phyloP scores from a whole-genome alignment of 805 yeast genomes.

The Zygoascus tannicola region DNA sequence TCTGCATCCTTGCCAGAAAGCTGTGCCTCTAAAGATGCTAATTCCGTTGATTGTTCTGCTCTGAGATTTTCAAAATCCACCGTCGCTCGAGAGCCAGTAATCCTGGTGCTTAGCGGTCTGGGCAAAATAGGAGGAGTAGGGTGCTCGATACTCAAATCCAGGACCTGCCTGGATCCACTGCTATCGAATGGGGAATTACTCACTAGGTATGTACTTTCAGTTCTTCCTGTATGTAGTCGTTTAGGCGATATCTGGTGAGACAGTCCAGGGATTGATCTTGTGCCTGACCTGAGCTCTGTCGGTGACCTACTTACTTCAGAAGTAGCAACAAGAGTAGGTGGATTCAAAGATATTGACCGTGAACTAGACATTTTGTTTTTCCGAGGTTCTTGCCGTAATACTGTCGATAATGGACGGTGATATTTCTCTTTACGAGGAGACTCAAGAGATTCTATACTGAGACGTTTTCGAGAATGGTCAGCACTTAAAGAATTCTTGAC shows the following conservation, averaged over 20 bases:
- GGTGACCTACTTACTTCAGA: too few relatives aligned
- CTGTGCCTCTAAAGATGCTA: constrained; percentile 11
- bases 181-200: too few relatives aligned
- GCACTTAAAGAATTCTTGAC: background rate
- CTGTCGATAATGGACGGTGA: background rate
- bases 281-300: too few relatives aligned
- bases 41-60: constrained; percentile 12
- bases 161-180: background rate
- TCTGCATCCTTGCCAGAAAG: constrained; percentile 18
- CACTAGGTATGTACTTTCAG: background rate
- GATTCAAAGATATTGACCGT: background rate
- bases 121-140: background rate
- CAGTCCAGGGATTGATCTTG: background rate
- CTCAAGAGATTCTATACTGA: background rate
- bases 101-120: too few relatives aligned
- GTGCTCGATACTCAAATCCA: background rate
- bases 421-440: background rate
- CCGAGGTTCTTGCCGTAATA: background rate
- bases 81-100: too few relatives aligned
- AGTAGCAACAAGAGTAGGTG: background rate
- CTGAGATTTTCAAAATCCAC: constrained; percentile 6
- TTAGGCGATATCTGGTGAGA: too few relatives aligned
- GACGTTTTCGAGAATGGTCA: background rate
- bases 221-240: background rate
- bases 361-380: too few relatives aligned